Evolutionary conservation across 495 filamentous ascomycete species (phyloP).

Genomic region (Alectoria sarmentosa): DNA sequence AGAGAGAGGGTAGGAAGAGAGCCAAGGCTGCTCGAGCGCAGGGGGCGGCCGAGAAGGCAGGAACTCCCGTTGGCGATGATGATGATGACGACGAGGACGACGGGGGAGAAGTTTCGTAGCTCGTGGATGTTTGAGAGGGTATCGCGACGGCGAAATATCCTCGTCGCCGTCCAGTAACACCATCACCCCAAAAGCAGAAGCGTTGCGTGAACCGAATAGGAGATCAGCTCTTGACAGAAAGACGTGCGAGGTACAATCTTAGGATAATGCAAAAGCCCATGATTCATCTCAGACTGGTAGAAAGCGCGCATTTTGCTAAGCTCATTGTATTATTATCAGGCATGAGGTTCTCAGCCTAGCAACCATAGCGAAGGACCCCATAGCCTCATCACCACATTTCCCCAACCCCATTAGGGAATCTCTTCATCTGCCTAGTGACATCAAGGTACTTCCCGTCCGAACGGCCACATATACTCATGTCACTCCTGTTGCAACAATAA

Average conservation of each 20-base stretch:
- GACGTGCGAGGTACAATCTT: not conserved
- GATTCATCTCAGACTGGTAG: no score
- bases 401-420: no score
- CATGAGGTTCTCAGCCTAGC: no score
- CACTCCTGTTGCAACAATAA: no score
- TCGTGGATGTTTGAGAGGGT: not conserved
- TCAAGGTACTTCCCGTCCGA: no score
- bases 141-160: not conserved
- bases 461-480: no score
- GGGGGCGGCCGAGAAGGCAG: not conserved
- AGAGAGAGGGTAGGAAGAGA: not conserved
- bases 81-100: not conserved
- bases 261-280: not conserved
- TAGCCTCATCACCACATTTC: no score
- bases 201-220: not conserved
- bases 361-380: no score
- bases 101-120: not conserved
- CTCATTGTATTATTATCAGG: no score
- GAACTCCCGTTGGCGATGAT: not conserved
- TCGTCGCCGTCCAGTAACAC: not conserved
- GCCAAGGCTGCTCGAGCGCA: not conserved
- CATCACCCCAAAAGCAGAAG: not conserved
- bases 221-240: not conserved
- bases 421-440: no score
- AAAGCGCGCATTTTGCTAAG: no score